Evolutionary conservation across 768 basidiomycete genomes (phyloP).

Genomic region (Mycena haematopus): DNA sequence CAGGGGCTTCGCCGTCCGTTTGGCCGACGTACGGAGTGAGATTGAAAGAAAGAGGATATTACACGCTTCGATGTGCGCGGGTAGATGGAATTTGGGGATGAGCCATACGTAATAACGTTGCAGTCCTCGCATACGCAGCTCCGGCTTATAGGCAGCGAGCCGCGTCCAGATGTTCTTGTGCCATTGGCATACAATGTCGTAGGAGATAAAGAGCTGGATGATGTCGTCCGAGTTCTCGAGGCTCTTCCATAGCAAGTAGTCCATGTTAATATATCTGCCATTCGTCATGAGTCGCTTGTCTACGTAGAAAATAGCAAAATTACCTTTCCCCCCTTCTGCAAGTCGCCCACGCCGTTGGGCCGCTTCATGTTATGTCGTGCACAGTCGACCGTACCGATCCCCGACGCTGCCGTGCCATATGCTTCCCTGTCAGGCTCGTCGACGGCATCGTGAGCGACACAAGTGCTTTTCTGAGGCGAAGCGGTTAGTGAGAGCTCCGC

Average conservation of each 20-base stretch:
- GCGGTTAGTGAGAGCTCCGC: background rate
- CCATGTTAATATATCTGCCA: slow-evolving; percentile 12
- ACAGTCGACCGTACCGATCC: slow-evolving; percentile 25
- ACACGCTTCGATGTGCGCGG: slow-evolving; percentile 32
- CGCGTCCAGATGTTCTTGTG: slow-evolving; percentile 29
- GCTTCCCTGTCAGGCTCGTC: slow-evolving; percentile 11
- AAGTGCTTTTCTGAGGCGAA: slow-evolving; percentile 2
- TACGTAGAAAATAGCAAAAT: background rate
- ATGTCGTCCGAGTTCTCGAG: slow-evolving; percentile 17
- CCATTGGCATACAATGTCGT: slow-evolving; percentile 34
- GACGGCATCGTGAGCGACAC: slow-evolving; percentile 12
- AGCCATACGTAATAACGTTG: slow-evolving; percentile 17
- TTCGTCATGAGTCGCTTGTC: background rate
- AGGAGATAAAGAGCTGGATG: slow-evolving; percentile 29
- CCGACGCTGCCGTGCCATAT: slow-evolving; percentile 12
- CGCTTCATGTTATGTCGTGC: slow-evolving; percentile 25
- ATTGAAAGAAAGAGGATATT: slow-evolving; percentile 33
- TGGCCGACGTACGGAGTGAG: slow-evolving; percentile 40
- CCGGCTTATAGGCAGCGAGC: no score
- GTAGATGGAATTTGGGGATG: slow-evolving; percentile 37
- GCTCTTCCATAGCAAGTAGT: slow-evolving; percentile 31
- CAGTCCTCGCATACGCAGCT: background rate
- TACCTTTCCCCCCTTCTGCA: slow-evolving; percentile 30
- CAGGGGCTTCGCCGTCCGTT: slow-evolving; percentile 39
- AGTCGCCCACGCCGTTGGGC: slow-evolving; percentile 20